Base-by-base conservation (phyloP, 306 rosid genomes). In the Prinsepia uniflora region DNA sequence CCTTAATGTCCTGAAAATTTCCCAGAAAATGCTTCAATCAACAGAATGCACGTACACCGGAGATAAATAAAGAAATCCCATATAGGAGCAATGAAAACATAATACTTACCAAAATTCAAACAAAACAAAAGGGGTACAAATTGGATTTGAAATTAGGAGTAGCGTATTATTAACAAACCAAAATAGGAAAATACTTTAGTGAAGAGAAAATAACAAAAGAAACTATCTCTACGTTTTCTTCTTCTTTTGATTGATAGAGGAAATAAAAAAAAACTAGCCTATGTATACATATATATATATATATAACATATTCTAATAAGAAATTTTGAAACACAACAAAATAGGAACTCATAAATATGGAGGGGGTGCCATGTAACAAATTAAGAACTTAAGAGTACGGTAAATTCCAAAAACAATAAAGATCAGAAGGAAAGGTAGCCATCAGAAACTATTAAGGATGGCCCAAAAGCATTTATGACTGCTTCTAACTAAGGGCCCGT, bases 1-100 rank as follows among this genome's bases (percentile, higher is more conserved):
- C 97, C 81, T 63, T 85, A 63, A 90, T 76, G 71, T 88, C 96
- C 97, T 93, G 88, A 75, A 84, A 65, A 77, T 34, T 36, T 19
- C 30, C 34, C 67, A 24, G 30, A 57, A 17, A 76, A 4, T 65
- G 44, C 15, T 56, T 47, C 22, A 15, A 61, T 10, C 9, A 55
- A 20, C 22, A 36, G 40, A 53, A 43, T 17, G 61, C 46, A 43
- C n/a, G 48, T 43, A 67, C 10, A 43, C 74, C n/a, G 13, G 14
- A 50, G 7, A 39, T 8, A 44, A 47, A 20, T 19, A 18, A 45
- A 22, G 58, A 61, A 20, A n/a, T 36, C 46, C 43, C 68, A 41
- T 67, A 3, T 0, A 11, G 6, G 15, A 50, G 8, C 42, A 11
- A 48, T 45, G 18, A 68, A 58, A 36, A 48, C 40, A 42, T 30